Evolutionary conservation across 179 eudicot species (phyloP), one percentile per base, ranked within the genome.

Genomic region (Actinidia polygama): DNA sequence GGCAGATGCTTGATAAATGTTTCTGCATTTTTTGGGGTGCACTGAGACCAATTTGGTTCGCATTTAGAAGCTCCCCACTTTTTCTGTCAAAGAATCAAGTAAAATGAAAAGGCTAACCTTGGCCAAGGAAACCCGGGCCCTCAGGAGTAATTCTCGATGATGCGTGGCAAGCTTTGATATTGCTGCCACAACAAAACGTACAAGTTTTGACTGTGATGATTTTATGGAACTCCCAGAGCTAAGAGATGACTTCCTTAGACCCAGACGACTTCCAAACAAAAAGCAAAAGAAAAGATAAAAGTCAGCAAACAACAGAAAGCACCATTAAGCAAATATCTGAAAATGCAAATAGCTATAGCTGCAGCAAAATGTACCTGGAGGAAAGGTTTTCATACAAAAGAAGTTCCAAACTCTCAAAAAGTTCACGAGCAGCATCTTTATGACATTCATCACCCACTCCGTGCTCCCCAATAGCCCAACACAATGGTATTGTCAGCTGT

Each of bases 391-490:
- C 99, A 79, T 97, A 97, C 58, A 97, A 83, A 78, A 97, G 94
- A 75, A 97, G 84, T 88, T 97, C 99, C 87, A 96, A 79, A 87
- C 99, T 95, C 91, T 96, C 99, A 84, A 95, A 96, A 68, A 95
- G 97, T 89, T 96, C 98, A 79, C 98, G 95, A 83, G 98, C 99
- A 49, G 95, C 99, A 87, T 96, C 96, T 83, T 92, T 96, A 86
- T 90, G 94, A 87, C 95, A 87, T 82, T 83, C 94, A 73, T 98
- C 98, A 57, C 99, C 99, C 19, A 98, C 99, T 88, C 99, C 99
- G 86, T 97, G 90, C 88, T 97, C 99, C 83, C 99, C 99, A 79
- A 97, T 94, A 50, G 98, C 99, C 99, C 99, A 97, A 77, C 98
- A 93, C 66, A 97, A 90, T 85, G 94, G 98, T 79, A 97, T 82